phyloP scores from a whole-genome alignment of 2,329 filamentous ascomycete species.

The Arthrocladium fulminans region DNA sequence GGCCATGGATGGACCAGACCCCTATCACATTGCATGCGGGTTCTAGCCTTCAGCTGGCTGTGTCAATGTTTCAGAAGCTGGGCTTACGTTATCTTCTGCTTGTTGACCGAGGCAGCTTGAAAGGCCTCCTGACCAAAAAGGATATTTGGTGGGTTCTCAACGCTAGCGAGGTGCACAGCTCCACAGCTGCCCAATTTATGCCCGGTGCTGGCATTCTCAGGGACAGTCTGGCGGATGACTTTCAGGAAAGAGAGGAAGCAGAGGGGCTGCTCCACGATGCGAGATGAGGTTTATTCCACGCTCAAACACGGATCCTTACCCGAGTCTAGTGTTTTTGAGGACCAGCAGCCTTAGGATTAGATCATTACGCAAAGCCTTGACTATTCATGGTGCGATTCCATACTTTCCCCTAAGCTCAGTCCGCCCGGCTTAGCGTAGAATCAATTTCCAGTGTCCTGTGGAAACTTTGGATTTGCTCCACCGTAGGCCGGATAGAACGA shows the following conservation, averaged over 20 bases:
- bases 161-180: conserved; percentile 46
- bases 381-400: too few species aligned
- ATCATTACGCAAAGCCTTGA: too few species aligned
- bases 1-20: conserved; percentile 98
- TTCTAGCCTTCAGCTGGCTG: conserved; percentile 70
- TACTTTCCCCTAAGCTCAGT: too few species aligned
- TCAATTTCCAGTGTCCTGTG: too few species aligned
- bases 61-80: conserved; percentile 89
- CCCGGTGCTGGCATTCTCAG: conserved; percentile 16
- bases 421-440: too few species aligned
- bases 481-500: too few species aligned
- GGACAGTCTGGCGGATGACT: conserved; percentile 10
- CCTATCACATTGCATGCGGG: conserved; percentile 78
- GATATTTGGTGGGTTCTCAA: conserved; percentile 92
- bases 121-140: conserved; percentile 90
- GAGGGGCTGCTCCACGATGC: conserved; percentile 16
- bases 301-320: not conserved
- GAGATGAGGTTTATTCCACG: conserved; percentile 4
- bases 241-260: conserved; percentile 16
- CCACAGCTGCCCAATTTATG: conserved; percentile 32
- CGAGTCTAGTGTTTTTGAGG: too few species aligned
- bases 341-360: too few species aligned
- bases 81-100: conserved; percentile 87
- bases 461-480: too few species aligned
- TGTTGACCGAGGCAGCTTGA: conserved; percentile 67